Evolutionary conservation across 495 filamentous ascomycete species (phyloP).

Genomic region (Niebla homalea): DNA sequence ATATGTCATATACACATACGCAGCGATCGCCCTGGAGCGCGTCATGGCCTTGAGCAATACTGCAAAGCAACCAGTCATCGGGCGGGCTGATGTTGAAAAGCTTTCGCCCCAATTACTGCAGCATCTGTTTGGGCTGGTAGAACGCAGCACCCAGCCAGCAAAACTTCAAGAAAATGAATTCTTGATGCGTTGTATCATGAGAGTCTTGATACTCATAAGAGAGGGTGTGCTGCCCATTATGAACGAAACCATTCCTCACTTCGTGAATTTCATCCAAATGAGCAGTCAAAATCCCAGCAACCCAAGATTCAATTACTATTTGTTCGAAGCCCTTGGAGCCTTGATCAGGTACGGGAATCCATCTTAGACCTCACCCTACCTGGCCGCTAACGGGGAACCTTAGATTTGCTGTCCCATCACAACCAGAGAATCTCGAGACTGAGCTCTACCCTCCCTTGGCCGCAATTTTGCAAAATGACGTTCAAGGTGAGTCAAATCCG

Average conservation of each 20-base stretch:
- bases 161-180: slow-evolving; percentile 99
- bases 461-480: slow-evolving; percentile 59
- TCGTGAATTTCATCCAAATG: slow-evolving; percentile 74
- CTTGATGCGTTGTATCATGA: slow-evolving; percentile 95
- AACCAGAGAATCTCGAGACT: slow-evolving; percentile 60
- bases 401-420: slow-evolving; percentile 54
- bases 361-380: not conserved
- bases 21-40: slow-evolving; percentile 85
- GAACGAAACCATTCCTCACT: slow-evolving; percentile 59
- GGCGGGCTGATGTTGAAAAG: slow-evolving; percentile 54
- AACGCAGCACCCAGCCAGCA: slow-evolving; percentile 62
- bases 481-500: slow-evolving; percentile 46
- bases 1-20: slow-evolving; percentile 95
- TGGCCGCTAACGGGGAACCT: slow-evolving; percentile 1
- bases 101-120: slow-evolving; percentile 75
- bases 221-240: slow-evolving; percentile 57
- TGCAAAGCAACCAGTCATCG: slow-evolving; percentile 59
- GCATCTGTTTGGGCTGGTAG: slow-evolving; percentile 85
- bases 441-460: slow-evolving; percentile 68
- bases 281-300: slow-evolving; percentile 93
- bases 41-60: slow-evolving; percentile 68
- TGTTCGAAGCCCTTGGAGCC: slow-evolving; percentile 94
- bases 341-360: slow-evolving; percentile 51
- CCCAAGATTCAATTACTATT: slow-evolving; percentile 95
- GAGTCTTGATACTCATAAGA: slow-evolving; percentile 82